Evolutionary conservation across 1,284 basidiomycete species (phyloP).

Genomic region (Cystobasidium slooffiae): DNA sequence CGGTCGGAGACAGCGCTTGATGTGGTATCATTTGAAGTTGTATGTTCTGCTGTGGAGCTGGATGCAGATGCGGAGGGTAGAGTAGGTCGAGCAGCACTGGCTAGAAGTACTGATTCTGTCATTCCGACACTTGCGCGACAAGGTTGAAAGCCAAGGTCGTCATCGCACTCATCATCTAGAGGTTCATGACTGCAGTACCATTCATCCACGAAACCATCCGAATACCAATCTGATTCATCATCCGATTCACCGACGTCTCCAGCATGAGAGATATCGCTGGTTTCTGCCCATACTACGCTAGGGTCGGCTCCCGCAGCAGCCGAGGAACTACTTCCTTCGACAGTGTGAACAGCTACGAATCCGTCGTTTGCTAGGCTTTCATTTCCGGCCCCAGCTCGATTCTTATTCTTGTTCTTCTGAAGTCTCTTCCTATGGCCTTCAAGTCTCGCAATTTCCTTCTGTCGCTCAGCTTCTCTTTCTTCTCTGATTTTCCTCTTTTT

Average conservation of each 20-base stretch:
- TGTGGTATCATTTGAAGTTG: not conserved
- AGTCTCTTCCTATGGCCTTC: not conserved
- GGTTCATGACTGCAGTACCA: not conserved
- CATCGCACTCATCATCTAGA: slow-evolving; percentile 13
- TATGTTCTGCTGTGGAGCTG: not conserved
- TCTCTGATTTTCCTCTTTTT: not conserved
- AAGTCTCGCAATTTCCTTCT: not conserved
- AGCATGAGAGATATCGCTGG: not conserved
- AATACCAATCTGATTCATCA: slow-evolving; percentile 17
- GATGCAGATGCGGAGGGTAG: not conserved
- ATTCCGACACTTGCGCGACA: not conserved
- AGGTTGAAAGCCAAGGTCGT: not conserved
- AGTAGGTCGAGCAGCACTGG: too few species aligned
- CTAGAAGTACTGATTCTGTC: not conserved
- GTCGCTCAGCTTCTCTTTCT: slow-evolving; percentile 8
- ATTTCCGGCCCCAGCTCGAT: not conserved
- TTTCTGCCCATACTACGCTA: not conserved
- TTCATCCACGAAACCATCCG: not conserved
- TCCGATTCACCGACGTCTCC: not conserved
- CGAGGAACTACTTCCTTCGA: too few species aligned
- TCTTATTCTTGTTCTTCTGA: slow-evolving; percentile 7
- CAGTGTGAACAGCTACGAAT: not conserved
- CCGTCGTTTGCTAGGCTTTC: not conserved
- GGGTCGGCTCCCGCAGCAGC: not conserved
- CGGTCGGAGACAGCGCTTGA: not conserved